Evolutionary conservation across 495 filamentous ascomycete genomes (phyloP).

Genomic region (Penicillium goetzii): DNA sequence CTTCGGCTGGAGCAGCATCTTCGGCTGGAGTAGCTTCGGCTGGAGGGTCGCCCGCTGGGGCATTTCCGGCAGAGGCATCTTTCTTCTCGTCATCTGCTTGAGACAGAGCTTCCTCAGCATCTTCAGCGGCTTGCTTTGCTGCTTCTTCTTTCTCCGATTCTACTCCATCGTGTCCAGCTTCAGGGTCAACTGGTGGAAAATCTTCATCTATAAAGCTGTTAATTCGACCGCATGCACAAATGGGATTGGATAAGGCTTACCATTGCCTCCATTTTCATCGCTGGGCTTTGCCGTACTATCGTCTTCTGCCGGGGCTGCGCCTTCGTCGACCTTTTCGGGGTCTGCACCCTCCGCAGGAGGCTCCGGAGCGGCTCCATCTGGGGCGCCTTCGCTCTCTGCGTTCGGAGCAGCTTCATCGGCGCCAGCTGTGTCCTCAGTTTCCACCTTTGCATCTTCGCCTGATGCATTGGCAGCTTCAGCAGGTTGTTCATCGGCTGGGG

Average conservation of each 20-base stretch:
- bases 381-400: constrained; percentile 22
- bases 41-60: constrained; percentile 5
- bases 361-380: constrained; percentile 27
- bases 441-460: constrained; percentile 30
- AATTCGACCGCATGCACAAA: background rate
- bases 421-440: constrained; percentile 25
- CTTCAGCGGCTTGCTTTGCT: constrained; percentile 33
- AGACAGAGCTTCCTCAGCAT: constrained; percentile 26
- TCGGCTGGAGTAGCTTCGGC: background rate
- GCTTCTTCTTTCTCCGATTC: constrained; percentile 37
- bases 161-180: constrained; percentile 35
- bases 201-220: constrained; percentile 29
- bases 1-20: constrained; percentile 1
- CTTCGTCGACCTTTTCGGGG: constrained; percentile 21
- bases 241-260: constrained; percentile 9
- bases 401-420: constrained; percentile 24
- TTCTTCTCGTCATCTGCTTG: constrained; percentile 10
- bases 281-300: constrained; percentile 18
- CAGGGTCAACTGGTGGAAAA: constrained; percentile 37
- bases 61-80: constrained; percentile 11
- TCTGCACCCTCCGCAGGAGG: constrained; percentile 25
- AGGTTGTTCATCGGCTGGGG: constrained; percentile 23
- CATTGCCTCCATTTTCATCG: constrained; percentile 26
- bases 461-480: constrained; percentile 29
- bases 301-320: constrained; percentile 18